Evolutionary conservation across 2,329 filamentous ascomycete genomes (phyloP), one percentile per base, ranked within the genome.

Genomic region (Penicillium aurantiogriseum): DNA sequence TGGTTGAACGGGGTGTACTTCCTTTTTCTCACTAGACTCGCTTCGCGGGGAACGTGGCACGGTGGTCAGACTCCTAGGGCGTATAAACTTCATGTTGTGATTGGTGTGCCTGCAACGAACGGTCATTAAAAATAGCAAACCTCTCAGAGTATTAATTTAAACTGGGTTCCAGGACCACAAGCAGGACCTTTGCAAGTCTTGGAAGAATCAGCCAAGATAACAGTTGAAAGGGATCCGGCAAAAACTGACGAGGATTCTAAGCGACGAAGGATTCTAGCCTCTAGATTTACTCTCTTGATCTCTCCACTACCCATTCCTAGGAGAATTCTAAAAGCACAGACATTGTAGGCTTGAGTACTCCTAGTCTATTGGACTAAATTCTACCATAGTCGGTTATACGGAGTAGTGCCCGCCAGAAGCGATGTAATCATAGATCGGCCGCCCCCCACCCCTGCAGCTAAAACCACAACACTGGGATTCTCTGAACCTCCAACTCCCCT

Each of bases 401-500:
- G 42, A 27, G 57, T 44, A 35, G 51, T 53, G 42, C 50, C 58
- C 51, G 60, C 51, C 51, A 35, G 52, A 51, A 52, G 54, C 50
- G 62, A 61, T 49, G 65, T 70, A 70, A 70, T 69, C 69, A 70
- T 69, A 69, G 67, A 67, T 67, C 61, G 51, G 43, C 49, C 50
- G 52, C 59, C 58, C 58, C 57, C 56, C 64, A 60, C 60, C 65
- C 65, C 68, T 71, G 67, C 65, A 71, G 65, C 64, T 65, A 69
- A 69, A 71, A 69, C 71, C 69, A 70, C 64, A 66, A 52, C 63
- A 62, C 64, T 62, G 69, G 69, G 61, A 62, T 67, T 59, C 57
- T 61, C 55, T 57, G 54, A 62, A 63, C 58, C 51, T 62, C 61
- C 57, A 45, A 56, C 59, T 53, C 38, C 19, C 36, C 47, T 52